phyloP scores from a whole-genome alignment of 1,284 basidiomycete genomes.

The Sporisorium scitamineum region DNA sequence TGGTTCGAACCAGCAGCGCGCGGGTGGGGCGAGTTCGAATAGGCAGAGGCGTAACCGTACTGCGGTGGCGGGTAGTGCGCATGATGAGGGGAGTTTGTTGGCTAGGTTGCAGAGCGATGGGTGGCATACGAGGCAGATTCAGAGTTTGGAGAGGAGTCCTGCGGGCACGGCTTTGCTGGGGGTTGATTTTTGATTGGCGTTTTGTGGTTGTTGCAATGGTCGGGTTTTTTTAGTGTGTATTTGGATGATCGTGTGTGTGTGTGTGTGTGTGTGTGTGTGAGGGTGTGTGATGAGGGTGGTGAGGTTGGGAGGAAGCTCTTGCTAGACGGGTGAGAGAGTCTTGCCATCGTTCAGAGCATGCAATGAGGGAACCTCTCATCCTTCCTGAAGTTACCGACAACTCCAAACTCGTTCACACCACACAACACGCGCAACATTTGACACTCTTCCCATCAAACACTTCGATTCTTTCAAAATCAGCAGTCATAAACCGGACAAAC shows the following conservation, averaged over 20 bases:
- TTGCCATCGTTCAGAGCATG: too few relatives aligned
- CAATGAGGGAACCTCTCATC: too few relatives aligned
- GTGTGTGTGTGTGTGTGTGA: too few relatives aligned
- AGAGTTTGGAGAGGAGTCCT: slow-evolving; percentile 50
- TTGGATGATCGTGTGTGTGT: not conserved
- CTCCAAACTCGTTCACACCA: too few relatives aligned
- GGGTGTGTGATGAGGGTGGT: not conserved
- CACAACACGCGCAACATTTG: too few relatives aligned
- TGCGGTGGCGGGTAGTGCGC: slow-evolving; percentile 1
- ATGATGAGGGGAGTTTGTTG: slow-evolving; percentile 40
- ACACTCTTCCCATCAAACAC: too few relatives aligned
- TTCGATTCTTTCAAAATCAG: too few relatives aligned
- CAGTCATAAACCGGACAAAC: too few relatives aligned
- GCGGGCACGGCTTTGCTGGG: slow-evolving; percentile 50
- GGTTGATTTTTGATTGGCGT: slow-evolving; percentile 44
- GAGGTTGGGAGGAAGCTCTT: not conserved
- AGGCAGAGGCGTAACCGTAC: slow-evolving; percentile 29
- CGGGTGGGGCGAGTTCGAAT: slow-evolving; percentile 2
- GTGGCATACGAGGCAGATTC: slow-evolving; percentile 57
- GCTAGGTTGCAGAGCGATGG: slow-evolving; percentile 53
- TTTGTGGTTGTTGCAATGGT: not conserved
- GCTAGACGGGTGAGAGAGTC: too few relatives aligned
- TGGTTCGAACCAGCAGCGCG: not conserved
- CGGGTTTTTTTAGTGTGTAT: not conserved
- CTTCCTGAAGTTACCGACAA: too few relatives aligned